Percentiles rank a stretch among this genome's conserved stretches.
These are phyloP conservation scores for Pugionium cornutum DNA, from an alignment of 345 rosid genomes.

Conservation along the genomic window DNA sequence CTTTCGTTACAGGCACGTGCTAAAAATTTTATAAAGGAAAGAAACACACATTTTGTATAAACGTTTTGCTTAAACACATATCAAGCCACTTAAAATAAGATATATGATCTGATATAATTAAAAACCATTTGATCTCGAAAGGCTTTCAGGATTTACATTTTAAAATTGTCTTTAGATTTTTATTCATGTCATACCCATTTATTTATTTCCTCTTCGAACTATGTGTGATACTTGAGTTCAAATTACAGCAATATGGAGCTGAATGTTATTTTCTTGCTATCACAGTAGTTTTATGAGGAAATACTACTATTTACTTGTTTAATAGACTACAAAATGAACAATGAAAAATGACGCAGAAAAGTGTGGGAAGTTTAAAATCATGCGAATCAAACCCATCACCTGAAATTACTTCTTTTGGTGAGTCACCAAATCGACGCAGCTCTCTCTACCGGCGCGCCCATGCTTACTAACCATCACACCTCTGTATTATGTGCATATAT, in stretches of 20 bases:
- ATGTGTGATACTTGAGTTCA: no score
- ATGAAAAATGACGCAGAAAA: constrained; percentile 12
- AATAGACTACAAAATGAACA: constrained; percentile 11
- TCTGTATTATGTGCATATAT: constrained; percentile 16
- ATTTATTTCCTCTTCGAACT: no score
- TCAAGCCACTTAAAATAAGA: no score
- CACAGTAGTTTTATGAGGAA: neutral
- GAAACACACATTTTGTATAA: no score
- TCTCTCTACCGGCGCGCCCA: constrained; percentile 25
- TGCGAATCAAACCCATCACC: constrained; percentile 38
- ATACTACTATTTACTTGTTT: neutral
- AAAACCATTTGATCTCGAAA: no score
- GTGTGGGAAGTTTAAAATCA: constrained; percentile 10
- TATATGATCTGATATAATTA: no score
- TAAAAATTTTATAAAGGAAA: no score
- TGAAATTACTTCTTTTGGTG: constrained; percentile 19
- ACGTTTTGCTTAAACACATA: no score
- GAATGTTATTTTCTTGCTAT: neutral
- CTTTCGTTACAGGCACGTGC: constrained; percentile 32
- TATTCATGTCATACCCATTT: no score
- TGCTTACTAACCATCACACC: constrained; percentile 9
- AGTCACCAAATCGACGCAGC: constrained; percentile 27
- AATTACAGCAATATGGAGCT: no score
- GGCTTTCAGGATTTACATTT: no score
- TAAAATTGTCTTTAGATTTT: no score